Evolutionary conservation across 495 filamentous ascomycete species (phyloP).

Genomic region (Lophiostoma macrostomum): DNA sequence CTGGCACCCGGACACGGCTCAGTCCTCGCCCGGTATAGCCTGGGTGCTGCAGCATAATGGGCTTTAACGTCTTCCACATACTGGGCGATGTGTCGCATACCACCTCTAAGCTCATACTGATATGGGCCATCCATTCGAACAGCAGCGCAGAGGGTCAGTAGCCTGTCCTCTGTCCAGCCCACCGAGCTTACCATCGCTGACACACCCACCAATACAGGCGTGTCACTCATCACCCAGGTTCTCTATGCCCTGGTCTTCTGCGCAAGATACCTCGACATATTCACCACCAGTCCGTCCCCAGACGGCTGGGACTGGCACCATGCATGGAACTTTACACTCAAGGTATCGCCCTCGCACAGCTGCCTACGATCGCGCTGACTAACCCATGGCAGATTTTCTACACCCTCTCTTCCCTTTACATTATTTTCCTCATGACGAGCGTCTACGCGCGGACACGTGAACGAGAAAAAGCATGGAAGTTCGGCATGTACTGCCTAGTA

Average conservation of each 20-base stretch:
- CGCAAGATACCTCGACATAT: conserved; percentile 82
- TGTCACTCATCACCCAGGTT: conserved; percentile 90
- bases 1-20: not conserved
- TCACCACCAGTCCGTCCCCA: conserved; percentile 43
- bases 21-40: conserved; percentile 5
- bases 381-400: conserved; percentile 63
- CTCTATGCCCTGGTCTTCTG: conserved; percentile 86
- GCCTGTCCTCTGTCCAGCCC: not conserved
- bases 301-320: conserved; percentile 21
- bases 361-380: not conserved
- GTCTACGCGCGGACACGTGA: conserved; percentile 86
- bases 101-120: conserved; percentile 79
- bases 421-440: conserved; percentile 80
- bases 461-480: conserved; percentile 85
- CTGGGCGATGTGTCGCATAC: conserved; percentile 80
- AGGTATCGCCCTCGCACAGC: conserved; percentile 37
- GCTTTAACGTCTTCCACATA: conserved; percentile 68
- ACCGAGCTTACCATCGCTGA: conserved; percentile 19
- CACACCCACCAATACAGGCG: conserved; percentile 50
- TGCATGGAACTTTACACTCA: conserved; percentile 69
- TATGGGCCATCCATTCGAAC: conserved; percentile 87
- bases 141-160: conserved; percentile 68
- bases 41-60: conserved; percentile 10
- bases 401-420: conserved; percentile 79
- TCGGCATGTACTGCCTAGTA: conserved; percentile 62